Evolutionary conservation across 75 land plant genomes (phyloP), one percentile per base, ranked within the genome.

Genomic region (Adiantum capillusveneris): DNA sequence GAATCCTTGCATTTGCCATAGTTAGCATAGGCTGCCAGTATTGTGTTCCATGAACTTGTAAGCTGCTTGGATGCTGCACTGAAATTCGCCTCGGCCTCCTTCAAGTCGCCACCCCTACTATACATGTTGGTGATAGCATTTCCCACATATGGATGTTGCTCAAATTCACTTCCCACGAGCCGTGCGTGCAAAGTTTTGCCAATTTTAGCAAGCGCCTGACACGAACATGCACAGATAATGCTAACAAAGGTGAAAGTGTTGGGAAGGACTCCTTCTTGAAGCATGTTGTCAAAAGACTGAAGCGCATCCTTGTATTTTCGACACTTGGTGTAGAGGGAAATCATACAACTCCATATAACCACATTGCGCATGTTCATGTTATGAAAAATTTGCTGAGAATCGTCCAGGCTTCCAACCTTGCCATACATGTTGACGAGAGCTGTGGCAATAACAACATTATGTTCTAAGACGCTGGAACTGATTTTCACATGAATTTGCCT

Each of bases 31-130:
- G 85, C 92, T 13, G 81, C 71, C 43, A 90, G 87, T 46, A 81
- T 79, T 9, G 85, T 80, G 77, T 84, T 90, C 93, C 92, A 90
- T 53, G 82, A 75, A 0, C 83, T 69, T 16, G 81, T 74, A 63
- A 83, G 70, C 30, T 65, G 57, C 51, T 78, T 37, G 39, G 5
- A 44, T 28, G n/a, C 58, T 57, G 53, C 2, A 54, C 25, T 44
- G 60, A 67, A 67, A 18, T 44, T 42, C 25, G 48, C 45, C 44
- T 63, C 52, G n/a, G 85, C 85, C 39, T 29, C 53, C 11, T 69
- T 64, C 56, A 79, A 52, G 25, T 48, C 51, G 21, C 81, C 85
- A 74, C 76, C 48, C 37, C 79, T 82, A 11, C 64, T 36, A 56
- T 82, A 78, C 43, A 73, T 58, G 53, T 83, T 79, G 59, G 79